phyloP scores from a whole-genome alignment of 2,329 filamentous ascomycete genomes.

The Macrophomina phaseolina region DNA sequence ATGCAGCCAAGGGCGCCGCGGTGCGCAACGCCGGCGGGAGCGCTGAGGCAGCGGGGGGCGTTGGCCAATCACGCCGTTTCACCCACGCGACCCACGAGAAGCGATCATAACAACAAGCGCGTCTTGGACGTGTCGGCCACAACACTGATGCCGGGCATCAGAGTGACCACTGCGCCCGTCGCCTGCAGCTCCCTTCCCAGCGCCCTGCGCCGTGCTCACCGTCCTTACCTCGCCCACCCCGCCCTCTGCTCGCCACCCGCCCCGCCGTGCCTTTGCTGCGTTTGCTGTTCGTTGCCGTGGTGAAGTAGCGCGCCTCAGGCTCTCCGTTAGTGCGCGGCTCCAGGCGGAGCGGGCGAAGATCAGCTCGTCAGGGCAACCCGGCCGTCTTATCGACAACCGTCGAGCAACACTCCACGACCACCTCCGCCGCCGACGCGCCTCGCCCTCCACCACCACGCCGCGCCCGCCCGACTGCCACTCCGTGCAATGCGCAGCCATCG shows the following conservation, averaged over 20 bases:
- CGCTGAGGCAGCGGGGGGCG: constrained; percentile 5
- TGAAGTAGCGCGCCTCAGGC: constrained; percentile 23
- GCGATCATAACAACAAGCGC: constrained; percentile 23
- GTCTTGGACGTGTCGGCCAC: constrained; percentile 22
- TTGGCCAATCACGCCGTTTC: constrained; percentile 22
- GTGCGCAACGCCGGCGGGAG: constrained; percentile 15
- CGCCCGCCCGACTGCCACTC: constrained; percentile 1
- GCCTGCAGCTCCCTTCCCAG: constrained; percentile 19
- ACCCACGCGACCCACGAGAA: constrained; percentile 18
- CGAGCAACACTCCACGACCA: constrained; percentile 20
- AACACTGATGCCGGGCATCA: constrained; percentile 18
- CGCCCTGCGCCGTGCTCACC: constrained; percentile 23
- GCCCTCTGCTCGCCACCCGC: constrained; percentile 12
- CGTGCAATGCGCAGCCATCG: constrained; percentile 24
- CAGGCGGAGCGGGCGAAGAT: constrained; percentile 23
- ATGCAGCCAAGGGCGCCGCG: constrained; percentile 22
- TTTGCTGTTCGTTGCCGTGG: constrained; percentile 21
- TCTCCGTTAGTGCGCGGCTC: constrained; percentile 19
- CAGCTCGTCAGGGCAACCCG: constrained; percentile 24
- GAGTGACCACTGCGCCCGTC: constrained; percentile 13
- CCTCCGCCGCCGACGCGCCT: constrained; percentile 9
- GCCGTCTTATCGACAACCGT: constrained; percentile 17
- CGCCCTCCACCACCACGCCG: background rate
- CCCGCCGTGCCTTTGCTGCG: constrained; percentile 16
- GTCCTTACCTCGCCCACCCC: constrained; percentile 17